Base-by-base conservation (phyloP, 495 filamentous ascomycete genomes). In the Xylaria bambusicola region DNA sequence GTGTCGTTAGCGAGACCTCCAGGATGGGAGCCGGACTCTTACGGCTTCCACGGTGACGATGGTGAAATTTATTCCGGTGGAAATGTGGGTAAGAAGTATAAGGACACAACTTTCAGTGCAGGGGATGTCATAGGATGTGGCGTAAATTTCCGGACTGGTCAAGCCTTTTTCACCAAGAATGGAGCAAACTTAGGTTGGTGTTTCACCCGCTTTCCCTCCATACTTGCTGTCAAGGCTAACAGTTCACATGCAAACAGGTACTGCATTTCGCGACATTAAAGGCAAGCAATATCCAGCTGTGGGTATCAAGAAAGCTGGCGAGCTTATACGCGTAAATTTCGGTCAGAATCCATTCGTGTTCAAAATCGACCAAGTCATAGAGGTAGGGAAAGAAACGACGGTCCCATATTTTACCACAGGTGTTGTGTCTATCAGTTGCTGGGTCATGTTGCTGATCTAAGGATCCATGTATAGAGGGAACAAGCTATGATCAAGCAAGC, bases 1-100 rank as follows among this genome's bases (percentile, higher is more conserved):
- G 91, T 90, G 10, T 82, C 85, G 0, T 80, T 97, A n/a, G 85
- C 87, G 61, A 80, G 92, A 63, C 82, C 96, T 27, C 92, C 93
- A 0, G 94, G 94, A 21, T 98, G 93, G 94, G 94, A 99, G 67
- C 85, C 86, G 20, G 92, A 97, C 41, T 97, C 92, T 1, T 99
- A 91, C 91, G 94, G 90, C 35, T 99, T 96, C 68, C 94, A 99
- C 67, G 93, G 94, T 23, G 95, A 99, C 70, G 94, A 99, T 71
- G 94, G 94, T 27, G 86, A 93, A 62, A 85, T 85, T 42, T 99
- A 95, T 66, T 84, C 87, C 45, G 85, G 87, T 20, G 82, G 87
- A 48, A 86, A 83, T 18, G 83, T 84, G 36, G 91, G 93, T 7
- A 91, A 91, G 66, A 68, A 80, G 6, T 97, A 92, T 69, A 60